Evolutionary conservation across 1,284 basidiomycete species (phyloP), one percentile per base, ranked within the genome.

Genomic region (Exobasidium rhododendri): DNA sequence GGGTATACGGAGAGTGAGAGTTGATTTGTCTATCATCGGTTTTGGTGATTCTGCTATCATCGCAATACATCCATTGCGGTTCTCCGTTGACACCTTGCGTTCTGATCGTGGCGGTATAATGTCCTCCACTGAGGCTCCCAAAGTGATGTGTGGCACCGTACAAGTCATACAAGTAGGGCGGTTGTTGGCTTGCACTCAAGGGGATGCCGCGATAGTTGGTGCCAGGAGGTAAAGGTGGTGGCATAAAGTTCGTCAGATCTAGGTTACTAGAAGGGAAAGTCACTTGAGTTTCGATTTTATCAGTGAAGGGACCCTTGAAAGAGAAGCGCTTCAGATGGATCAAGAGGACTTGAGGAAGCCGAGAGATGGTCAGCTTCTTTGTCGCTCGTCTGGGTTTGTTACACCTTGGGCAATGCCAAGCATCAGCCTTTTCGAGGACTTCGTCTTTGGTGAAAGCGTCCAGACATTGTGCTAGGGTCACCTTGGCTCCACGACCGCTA

Each of bases 291-390:
- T 62, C 59, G 32, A 82, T 79, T 82, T 97, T 97, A 83, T 97
- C 93, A 52, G 92, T 94, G 81, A 94, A 96, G 1, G 88, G 88
- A 0, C 93, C 93, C 69, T 91, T 89, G 67, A 89, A 89, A 52
- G 90, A 90, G 82, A 98, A 99, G 32, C 96, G 87, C 78, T 98
- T 99, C 46, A 99, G 85, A 76, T 97, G 94, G 70, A 99, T 93
- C 66, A 99, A 83, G 13, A 99, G 85, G n/a, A 58, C 63, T 0
- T 93, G 93, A 0, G 96, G 96, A 11, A 98, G 84, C 14, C 94
- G 88, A 1, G 94, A 87, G 26, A 92, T 83, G 3, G 90, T 90
- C n/a, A 99, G 85, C 44, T 85, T 86, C 80, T 96, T 94, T 20
- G 87, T 86, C 3, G 93, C 91, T 64, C 86, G 86, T 53, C 92